Conservation (phyloP, 352 stramenopile genomes). For the Phytophthora capsici region DNA sequence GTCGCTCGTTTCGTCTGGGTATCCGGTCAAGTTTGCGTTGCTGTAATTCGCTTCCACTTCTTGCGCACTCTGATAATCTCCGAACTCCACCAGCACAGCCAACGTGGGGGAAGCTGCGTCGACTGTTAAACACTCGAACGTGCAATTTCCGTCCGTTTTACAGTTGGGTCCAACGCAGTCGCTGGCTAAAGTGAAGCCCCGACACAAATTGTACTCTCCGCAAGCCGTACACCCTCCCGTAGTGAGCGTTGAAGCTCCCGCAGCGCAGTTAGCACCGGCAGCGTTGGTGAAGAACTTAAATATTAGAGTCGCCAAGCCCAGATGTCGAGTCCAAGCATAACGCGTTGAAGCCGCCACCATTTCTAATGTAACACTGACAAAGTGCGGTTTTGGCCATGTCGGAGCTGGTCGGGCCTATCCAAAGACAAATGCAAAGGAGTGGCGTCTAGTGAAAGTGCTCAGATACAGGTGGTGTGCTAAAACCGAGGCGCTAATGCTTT, state of each 20-base stretch:
- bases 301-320: neutral
- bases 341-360: conserved; percentile 1
- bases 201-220: conserved; percentile 12
- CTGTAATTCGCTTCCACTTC: conserved; percentile 6
- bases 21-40: neutral
- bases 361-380: conserved; percentile 7
- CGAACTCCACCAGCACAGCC: conserved; percentile 30
- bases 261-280: conserved; percentile 9
- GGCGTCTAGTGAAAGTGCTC: conserved; percentile 11
- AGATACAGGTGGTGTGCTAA: conserved; percentile 13
- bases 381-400: neutral
- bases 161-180: conserved; percentile 23
- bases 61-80: conserved; percentile 5
- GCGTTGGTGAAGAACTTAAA: neutral
- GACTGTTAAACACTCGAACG: conserved; percentile 22
- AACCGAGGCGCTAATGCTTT: conserved; percentile 1
- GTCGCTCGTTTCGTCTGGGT: conserved; percentile 5
- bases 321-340: conserved; percentile 3
- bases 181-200: conserved; percentile 8
- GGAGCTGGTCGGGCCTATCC: neutral
- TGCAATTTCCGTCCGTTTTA: conserved; percentile 22
- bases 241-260: conserved; percentile 20
- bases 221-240: conserved; percentile 27
- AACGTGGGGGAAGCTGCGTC: conserved; percentile 12
- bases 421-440: conserved; percentile 15